phyloP scores from a whole-genome alignment of 2,329 filamentous ascomycete genomes.

The Ophiostoma sp. region DNA sequence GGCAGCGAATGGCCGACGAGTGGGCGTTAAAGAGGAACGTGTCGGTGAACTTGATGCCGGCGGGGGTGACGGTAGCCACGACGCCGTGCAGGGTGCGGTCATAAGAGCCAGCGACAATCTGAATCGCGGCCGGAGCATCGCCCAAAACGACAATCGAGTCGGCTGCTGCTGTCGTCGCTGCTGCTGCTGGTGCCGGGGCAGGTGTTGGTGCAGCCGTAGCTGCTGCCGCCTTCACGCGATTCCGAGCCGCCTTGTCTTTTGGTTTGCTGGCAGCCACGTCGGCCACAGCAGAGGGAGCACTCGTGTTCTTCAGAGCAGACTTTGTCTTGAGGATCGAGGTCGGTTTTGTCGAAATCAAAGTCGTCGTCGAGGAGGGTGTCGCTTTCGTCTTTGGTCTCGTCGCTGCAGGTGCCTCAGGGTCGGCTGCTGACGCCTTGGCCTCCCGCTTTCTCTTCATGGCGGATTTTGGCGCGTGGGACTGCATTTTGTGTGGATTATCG shows the following conservation, averaged over 20 bases:
- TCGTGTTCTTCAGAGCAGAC: neutral
- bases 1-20: constrained; percentile 81
- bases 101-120: constrained; percentile 91
- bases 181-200: neutral
- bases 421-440: constrained; percentile 8
- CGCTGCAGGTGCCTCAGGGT: constrained; percentile 9
- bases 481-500: constrained; percentile 6
- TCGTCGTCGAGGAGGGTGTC: neutral
- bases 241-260: constrained; percentile 18
- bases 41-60: constrained; percentile 65
- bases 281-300: neutral
- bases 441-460: constrained; percentile 30
- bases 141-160: neutral
- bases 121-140: constrained; percentile 60
- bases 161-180: neutral
- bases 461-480: neutral
- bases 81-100: constrained; percentile 90
- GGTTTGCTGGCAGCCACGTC: neutral
- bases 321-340: constrained; percentile 23
- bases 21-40: constrained; percentile 97
- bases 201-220: neutral
- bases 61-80: constrained; percentile 63
- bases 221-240: neutral
- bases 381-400: constrained; percentile 19
- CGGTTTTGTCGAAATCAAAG: neutral